Percentiles rank a stretch among this genome's conserved stretches.
Evolutionary conservation across 108 stramenopile species (phyloP).

Genomic region (Halocafeteria seosinensis): DNA sequence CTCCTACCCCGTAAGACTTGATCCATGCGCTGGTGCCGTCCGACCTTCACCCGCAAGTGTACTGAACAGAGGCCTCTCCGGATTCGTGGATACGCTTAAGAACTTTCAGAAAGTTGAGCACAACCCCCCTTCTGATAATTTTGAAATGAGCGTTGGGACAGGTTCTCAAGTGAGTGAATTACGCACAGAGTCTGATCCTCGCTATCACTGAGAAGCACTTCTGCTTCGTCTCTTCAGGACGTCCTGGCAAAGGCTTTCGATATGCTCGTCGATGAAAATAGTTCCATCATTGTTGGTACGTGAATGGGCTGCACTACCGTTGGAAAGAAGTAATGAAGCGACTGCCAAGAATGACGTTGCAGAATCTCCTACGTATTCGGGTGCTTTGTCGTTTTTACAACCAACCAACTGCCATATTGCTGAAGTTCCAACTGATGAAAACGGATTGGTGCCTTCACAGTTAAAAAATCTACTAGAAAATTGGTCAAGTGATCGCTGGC

Average conservation of each 20-base stretch:
- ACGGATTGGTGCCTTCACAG: background rate
- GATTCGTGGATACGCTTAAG: background rate
- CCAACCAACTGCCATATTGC: constrained; percentile 2
- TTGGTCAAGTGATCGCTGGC: background rate
- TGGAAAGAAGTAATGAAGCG: too few relatives aligned
- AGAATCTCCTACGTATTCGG: constrained; percentile 30
- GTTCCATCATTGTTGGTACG: background rate
- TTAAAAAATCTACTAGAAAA: background rate
- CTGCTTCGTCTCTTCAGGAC: too few relatives aligned
- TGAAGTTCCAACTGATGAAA: constrained; percentile 1
- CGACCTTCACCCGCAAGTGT: background rate
- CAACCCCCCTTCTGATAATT: background rate
- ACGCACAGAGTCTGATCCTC: too few relatives aligned
- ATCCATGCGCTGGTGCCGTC: too few relatives aligned
- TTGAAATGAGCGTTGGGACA: background rate
- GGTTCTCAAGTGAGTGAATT: too few relatives aligned
- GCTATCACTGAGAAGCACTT: too few relatives aligned
- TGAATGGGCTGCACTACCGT: too few relatives aligned
- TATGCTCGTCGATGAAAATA: background rate
- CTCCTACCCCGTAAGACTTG: too few relatives aligned
- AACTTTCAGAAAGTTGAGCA: background rate
- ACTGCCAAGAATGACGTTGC: too few relatives aligned
- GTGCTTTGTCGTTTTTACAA: constrained; percentile 23
- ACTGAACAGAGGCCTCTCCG: background rate
- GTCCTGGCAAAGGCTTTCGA: background rate